Evolutionary conservation across 257 asterid genomes (phyloP), one percentile per base, ranked within the genome.

Genomic region (Forsythia viridissima): DNA sequence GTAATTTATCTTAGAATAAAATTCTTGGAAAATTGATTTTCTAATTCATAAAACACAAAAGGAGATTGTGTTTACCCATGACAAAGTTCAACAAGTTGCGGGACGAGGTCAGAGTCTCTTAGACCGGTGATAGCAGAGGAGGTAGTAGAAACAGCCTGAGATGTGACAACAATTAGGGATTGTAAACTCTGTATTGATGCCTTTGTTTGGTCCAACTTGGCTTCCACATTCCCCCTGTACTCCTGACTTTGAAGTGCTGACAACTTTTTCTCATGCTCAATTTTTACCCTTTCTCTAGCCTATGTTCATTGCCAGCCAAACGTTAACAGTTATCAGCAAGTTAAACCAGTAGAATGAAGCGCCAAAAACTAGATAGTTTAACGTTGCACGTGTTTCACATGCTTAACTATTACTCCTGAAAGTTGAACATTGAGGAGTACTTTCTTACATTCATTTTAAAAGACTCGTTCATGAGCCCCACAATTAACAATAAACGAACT

Each of bases 261-360:
- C 87, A 96, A 63, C 82, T 96, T 96, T 80, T 87, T 93, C 82
- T 96, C 98, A 38, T 93, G 97, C 84, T 91, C 96, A 73, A 96
- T 96, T 83, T 92, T 96, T 68, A 91, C 96, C 51, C 97, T 94
- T 89, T 96, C 99, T 87, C 97, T 88, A 4, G 96, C 92, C 99
- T 96, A 66, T 75, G 79, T 81, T 21, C 44, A 82, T 71, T 39
- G 43, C 51, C 55, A 70, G 70, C 48, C 80, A 51, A 38, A 77
- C 16, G 8, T 38, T 73, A 81, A 67, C 85, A 80, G 69, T 40
- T 7, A 48, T 71, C 38, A 66, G 52, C 12, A 48, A 48, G 16
- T 11, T 34, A 63, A 76, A 48, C 38, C 52, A 61, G 48, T 63
- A 37, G 16, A 46, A 67, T 24, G 6, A 63, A 24, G 70, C 20